phyloP scores from a whole-genome alignment of 257 asterid species.

The Salvia rosmarinus region DNA sequence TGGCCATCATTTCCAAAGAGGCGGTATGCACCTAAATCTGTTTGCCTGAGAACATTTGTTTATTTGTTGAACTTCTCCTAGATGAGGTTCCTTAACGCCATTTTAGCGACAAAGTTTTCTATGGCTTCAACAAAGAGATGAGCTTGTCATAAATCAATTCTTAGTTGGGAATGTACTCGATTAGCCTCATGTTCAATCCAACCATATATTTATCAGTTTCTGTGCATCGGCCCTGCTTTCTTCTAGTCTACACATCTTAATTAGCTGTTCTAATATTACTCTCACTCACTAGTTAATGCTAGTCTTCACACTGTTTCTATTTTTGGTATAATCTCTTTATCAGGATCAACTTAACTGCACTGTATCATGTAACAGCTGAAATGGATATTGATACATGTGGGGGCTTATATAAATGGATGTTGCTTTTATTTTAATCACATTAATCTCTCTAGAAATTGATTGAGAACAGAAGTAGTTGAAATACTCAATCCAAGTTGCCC shows the following conservation, averaged over 20 bases:
- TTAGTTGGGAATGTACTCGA: neutral
- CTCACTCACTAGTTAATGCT: neutral
- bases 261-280: neutral
- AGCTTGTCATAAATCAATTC: conserved; percentile 3
- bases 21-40: conserved; percentile 56
- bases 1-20: conserved; percentile 93
- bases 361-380: conserved; percentile 8
- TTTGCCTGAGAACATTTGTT: neutral
- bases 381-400: too few species aligned
- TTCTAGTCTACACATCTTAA: neutral
- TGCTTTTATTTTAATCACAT: neutral
- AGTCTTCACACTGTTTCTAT: neutral
- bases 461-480: neutral
- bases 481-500: neutral
- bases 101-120: neutral
- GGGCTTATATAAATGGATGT: neutral
- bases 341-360: neutral
- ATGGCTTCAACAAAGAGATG: neutral
- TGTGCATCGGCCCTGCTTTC: neutral
- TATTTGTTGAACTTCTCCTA: neutral
- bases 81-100: conserved; percentile 2
- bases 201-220: neutral
- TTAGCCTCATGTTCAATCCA: conserved; percentile 8
- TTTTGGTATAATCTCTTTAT: neutral
- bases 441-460: neutral